A percentile compares a stretch with the other conserved stretches of the same genome.
Evolutionary conservation across 1,284 basidiomycete species (phyloP).

Genomic region (Fomitopsis palustris): DNA sequence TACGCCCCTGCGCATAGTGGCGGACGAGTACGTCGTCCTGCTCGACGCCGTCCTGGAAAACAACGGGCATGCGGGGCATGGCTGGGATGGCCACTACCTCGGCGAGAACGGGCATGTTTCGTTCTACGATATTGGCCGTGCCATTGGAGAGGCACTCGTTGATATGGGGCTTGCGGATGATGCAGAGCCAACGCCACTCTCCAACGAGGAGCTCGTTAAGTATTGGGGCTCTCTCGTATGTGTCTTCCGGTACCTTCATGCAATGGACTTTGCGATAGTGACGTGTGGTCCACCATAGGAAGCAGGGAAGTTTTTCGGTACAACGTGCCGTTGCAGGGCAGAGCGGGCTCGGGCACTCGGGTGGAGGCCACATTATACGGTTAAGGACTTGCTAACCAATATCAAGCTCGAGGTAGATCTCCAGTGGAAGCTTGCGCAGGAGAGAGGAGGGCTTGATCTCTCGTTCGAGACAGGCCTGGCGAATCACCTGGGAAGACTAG

Average conservation of each 20-base stretch:
- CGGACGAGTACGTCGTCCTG: conserved; percentile 17
- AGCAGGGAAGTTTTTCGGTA: conserved; percentile 18
- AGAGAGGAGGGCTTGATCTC: background rate
- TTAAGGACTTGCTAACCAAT: conserved; percentile 30
- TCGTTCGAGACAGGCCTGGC: background rate
- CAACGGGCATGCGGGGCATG: conserved; percentile 27
- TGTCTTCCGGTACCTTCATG: background rate
- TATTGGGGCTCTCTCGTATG: conserved; percentile 14
- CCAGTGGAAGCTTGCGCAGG: background rate
- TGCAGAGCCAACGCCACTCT: conserved; percentile 27
- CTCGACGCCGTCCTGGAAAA: conserved; percentile 13
- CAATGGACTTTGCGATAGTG: background rate
- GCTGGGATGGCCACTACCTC: conserved; percentile 44
- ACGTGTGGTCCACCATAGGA: background rate
- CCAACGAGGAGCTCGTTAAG: conserved; percentile 27
- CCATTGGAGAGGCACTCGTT: conserved; percentile 33
- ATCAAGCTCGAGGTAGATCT: conserved; percentile 27
- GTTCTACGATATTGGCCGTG: conserved; percentile 32
- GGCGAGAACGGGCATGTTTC: conserved; percentile 42
- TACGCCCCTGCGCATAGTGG: conserved; percentile 8
- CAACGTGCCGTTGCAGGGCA: conserved; percentile 39
- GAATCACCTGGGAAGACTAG: background rate
- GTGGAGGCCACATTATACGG: conserved; percentile 33
- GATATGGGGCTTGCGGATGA: conserved; percentile 22
- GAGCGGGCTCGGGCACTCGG: conserved; percentile 39